Evolutionary conservation across 2,329 filamentous ascomycete species (phyloP).

Genomic region (Dactylonectria macrodidyma): DNA sequence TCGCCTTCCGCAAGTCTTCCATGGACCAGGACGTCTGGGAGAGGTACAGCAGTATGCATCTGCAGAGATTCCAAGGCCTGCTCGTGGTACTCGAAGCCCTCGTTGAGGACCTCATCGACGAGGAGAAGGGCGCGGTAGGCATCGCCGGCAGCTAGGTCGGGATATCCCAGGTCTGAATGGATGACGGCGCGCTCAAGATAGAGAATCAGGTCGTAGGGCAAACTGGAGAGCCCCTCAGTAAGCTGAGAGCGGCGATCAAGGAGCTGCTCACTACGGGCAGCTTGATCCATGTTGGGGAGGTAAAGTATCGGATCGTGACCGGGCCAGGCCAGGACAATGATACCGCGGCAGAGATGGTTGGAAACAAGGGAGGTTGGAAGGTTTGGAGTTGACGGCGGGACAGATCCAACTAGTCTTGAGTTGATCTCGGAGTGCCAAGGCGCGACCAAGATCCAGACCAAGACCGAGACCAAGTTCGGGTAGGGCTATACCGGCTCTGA

Average conservation of each 20-base stretch:
- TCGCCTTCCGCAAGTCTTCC: conserved; percentile 58
- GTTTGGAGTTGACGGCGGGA: background rate
- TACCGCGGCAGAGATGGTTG: background rate
- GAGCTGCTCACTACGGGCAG: conserved; percentile 60
- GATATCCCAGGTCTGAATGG: conserved; percentile 84
- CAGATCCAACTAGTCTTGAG: background rate
- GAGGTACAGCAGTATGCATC: conserved; percentile 50
- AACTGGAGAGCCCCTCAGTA: conserved; percentile 67
- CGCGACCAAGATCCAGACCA: conserved; percentile 8
- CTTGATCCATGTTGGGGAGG: conserved; percentile 52
- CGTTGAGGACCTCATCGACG: conserved; percentile 83
- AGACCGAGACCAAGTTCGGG: background rate
- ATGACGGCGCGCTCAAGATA: conserved; percentile 79
- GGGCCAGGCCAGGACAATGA: conserved; percentile 13
- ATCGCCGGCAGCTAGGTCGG: conserved; percentile 90
- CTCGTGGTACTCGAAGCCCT: conserved; percentile 87
- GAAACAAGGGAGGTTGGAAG: conserved; percentile 9
- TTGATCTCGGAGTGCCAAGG: conserved; percentile 5
- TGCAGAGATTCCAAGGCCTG: conserved; percentile 69
- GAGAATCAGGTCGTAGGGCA: conserved; percentile 74
- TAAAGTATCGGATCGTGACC: conserved; percentile 23
- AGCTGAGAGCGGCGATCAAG: conserved; percentile 69
- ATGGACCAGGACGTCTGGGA: conserved; percentile 63
- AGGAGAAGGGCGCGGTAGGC: conserved; percentile 92
- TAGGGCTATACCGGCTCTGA: conserved; percentile 13